Evolutionary conservation across 2,329 filamentous ascomycete species (phyloP).

Genomic region (Neurospora crassa): DNA sequence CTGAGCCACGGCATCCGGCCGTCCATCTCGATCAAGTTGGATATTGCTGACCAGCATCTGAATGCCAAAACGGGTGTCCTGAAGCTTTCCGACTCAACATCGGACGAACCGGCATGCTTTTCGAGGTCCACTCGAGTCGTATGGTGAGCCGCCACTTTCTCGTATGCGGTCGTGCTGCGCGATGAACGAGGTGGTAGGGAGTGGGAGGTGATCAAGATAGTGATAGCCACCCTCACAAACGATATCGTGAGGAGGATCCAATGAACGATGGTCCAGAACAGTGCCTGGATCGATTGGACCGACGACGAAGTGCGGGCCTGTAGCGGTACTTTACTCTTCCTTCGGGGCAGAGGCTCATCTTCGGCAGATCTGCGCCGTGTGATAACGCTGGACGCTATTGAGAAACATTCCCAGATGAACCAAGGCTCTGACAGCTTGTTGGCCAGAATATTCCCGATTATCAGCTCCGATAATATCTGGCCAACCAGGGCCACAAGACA

Average conservation of each 20-base stretch:
- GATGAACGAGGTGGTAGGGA: slow-evolving; percentile 44
- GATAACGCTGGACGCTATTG: slow-evolving; percentile 50
- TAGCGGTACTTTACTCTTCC: slow-evolving; percentile 10
- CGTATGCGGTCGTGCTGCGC: slow-evolving; percentile 13
- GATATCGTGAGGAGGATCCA: slow-evolving; percentile 47
- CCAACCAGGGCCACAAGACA: slow-evolving; percentile 75
- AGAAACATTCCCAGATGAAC: slow-evolving; percentile 78
- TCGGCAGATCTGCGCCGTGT: slow-evolving; percentile 18
- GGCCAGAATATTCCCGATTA: slow-evolving; percentile 72
- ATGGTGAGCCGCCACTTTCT: slow-evolving; percentile 18
- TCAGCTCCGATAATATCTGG: slow-evolving; percentile 83
- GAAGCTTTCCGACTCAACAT: slow-evolving; percentile 15
- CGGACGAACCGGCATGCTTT: slow-evolving; percentile 10
- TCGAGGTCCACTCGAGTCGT: slow-evolving; percentile 16
- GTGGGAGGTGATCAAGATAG: slow-evolving; percentile 56
- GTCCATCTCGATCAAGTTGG: slow-evolving; percentile 63
- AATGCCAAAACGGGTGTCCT: slow-evolving; percentile 66
- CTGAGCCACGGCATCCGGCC: slow-evolving; percentile 85
- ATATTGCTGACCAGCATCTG: slow-evolving; percentile 64
- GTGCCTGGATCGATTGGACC: slow-evolving; percentile 26
- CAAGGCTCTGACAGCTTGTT: slow-evolving; percentile 78
- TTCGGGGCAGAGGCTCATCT: slow-evolving; percentile 5
- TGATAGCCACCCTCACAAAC: slow-evolving; percentile 55
- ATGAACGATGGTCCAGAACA: slow-evolving; percentile 50
- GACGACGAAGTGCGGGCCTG: slow-evolving; percentile 20